phyloP scores from a whole-genome alignment of 176 grass and related monocot genomes.

The Lolium multiflorum region DNA sequence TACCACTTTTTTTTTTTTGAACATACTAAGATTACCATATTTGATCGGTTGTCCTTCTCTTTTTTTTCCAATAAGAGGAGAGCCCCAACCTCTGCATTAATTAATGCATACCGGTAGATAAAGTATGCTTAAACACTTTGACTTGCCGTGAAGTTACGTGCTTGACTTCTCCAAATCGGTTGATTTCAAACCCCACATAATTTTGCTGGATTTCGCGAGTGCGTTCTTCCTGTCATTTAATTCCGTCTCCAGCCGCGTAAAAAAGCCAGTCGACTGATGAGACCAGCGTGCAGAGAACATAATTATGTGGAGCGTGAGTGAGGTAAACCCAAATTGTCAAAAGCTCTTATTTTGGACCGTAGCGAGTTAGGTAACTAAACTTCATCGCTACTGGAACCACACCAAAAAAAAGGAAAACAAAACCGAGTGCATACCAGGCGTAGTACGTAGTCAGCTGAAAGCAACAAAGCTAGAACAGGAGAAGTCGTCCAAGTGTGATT shows the following conservation, averaged over 20 bases:
- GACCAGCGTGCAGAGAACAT: neutral
- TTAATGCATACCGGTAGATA: no score
- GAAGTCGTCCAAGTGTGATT: slow-evolving; percentile 39
- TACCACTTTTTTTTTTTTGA: no score
- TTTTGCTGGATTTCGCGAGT: neutral
- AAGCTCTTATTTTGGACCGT: slow-evolving; percentile 11
- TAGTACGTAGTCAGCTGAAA: slow-evolving; percentile 21
- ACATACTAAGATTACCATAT: no score
- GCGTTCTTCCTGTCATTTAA: neutral
- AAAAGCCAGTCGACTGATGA: neutral
- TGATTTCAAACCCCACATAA: neutral
- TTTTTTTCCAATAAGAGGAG: no score
- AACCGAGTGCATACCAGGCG: slow-evolving; percentile 2
- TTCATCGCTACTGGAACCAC: slow-evolving; percentile 6
- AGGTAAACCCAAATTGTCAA: slow-evolving; percentile 34
- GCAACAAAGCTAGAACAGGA: neutral
- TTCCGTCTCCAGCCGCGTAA: neutral
- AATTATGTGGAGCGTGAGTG: slow-evolving; percentile 10
- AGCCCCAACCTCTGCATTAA: no score
- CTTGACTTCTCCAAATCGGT: neutral
- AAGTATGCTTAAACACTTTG: no score
- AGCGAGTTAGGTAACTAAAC: slow-evolving; percentile 9
- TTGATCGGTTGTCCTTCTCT: no score
- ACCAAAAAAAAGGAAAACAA: neutral
- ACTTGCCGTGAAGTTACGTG: neutral